phyloP scores from a whole-genome alignment of 2,329 filamentous ascomycete species.

The Phaeosphaeria sp. region DNA sequence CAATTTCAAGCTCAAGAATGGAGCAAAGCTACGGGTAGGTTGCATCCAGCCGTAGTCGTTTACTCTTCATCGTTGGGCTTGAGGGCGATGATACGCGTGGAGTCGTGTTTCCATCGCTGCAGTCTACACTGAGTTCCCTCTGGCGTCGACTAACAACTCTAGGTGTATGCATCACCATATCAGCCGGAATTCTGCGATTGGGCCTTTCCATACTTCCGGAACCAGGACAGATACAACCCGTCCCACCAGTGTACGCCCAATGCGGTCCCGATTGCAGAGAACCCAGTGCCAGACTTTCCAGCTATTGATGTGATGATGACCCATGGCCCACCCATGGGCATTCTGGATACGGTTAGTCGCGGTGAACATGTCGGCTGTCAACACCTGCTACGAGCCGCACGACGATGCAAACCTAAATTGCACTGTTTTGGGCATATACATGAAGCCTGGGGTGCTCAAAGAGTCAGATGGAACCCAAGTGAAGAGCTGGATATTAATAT shows the following conservation, averaged over 20 bases:
- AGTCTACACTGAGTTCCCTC: not conserved
- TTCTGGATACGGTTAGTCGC: conserved; percentile 54
- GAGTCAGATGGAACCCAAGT: conserved; percentile 46
- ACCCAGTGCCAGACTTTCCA: conserved; percentile 54
- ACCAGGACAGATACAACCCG: conserved; percentile 61
- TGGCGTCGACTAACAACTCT: not conserved
- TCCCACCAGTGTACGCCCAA: conserved; percentile 32
- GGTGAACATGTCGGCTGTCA: conserved; percentile 60
- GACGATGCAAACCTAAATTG: conserved; percentile 59
- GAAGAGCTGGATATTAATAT: conserved; percentile 22
- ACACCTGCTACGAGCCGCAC: conserved; percentile 59
- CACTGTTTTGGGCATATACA: conserved; percentile 71
- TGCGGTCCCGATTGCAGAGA: conserved; percentile 37
- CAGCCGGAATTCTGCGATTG: conserved; percentile 63
- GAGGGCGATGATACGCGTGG: too few species aligned
- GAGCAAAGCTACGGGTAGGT: conserved; percentile 54
- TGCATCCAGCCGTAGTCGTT: not conserved
- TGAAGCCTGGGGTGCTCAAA: conserved; percentile 53
- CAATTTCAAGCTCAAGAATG: conserved; percentile 56
- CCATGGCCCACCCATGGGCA: conserved; percentile 62
- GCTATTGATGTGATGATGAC: conserved; percentile 65
- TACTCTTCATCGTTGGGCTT: too few species aligned
- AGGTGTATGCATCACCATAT: conserved; percentile 62
- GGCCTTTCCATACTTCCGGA: conserved; percentile 62
- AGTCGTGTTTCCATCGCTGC: too few species aligned